These are phyloP conservation scores for Echria macrotheca DNA, from an alignment of 495 filamentous ascomycete genomes.

Conservation along the genomic window DNA sequence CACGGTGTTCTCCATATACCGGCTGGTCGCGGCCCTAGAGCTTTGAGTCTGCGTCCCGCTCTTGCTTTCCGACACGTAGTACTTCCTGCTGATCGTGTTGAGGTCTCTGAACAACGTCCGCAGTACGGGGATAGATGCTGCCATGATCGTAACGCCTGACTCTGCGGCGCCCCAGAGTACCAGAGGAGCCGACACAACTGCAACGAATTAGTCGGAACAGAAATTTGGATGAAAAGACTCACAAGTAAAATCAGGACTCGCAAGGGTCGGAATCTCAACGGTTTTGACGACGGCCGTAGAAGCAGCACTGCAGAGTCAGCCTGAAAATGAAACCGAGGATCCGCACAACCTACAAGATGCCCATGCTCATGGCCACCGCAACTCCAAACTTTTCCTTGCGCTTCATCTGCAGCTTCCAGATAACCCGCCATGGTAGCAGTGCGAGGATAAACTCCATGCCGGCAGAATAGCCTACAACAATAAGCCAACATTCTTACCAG, in stretches of 20 bases:
- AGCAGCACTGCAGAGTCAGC: conserved; percentile 21
- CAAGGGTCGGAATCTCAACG: conserved; percentile 21
- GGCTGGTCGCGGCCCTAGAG: neutral
- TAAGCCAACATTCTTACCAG: neutral
- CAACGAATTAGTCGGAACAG: too few relatives aligned
- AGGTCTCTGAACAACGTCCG: conserved; percentile 29
- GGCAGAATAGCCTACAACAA: conserved; percentile 29
- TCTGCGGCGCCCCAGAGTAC: conserved; percentile 33
- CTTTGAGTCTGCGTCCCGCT: conserved; percentile 5
- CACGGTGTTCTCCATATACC: conserved; percentile 3
- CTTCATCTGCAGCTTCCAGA: conserved; percentile 31
- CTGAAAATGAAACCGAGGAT: too few relatives aligned
- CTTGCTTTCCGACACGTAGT: conserved; percentile 13
- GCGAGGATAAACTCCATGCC: conserved; percentile 33
- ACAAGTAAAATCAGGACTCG: conserved; percentile 25
- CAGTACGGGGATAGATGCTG: conserved; percentile 33
- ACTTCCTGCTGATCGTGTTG: conserved; percentile 8
- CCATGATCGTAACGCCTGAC: conserved; percentile 31
- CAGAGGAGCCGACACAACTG: conserved; percentile 23
- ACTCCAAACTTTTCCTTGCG: conserved; percentile 35
- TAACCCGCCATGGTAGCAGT: conserved; percentile 29
- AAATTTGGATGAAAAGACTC: too few relatives aligned
- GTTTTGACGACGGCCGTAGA: conserved; percentile 27
- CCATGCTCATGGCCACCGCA: conserved; percentile 37
- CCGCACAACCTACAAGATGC: conserved; percentile 37